Evolutionary conservation across 2,329 filamentous ascomycete genomes (phyloP).

Genomic region (Ophiosphaerella herpotricha): DNA sequence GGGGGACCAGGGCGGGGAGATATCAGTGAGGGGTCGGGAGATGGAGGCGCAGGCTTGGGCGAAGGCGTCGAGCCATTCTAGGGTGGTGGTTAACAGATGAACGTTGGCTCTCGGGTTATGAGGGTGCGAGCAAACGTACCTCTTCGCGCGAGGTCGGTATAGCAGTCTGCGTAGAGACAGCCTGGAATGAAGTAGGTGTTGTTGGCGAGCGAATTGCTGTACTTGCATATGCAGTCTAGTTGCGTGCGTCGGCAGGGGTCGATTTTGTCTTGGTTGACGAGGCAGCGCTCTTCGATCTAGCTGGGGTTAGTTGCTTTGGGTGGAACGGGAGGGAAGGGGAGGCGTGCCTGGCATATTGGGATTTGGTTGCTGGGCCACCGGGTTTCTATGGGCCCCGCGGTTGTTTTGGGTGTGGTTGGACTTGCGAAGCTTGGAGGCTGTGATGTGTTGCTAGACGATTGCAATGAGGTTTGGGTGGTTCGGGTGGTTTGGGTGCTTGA

Average conservation of each 20-base stretch:
- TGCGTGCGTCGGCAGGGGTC: constrained; percentile 10
- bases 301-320: not conserved
- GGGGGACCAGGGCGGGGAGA: constrained; percentile 15
- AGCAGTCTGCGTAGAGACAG: constrained; percentile 19
- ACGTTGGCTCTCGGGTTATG: not conserved
- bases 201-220: constrained; percentile 12
- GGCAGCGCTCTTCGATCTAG: constrained; percentile 17
- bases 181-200: constrained; percentile 17
- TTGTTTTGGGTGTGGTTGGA: not conserved
- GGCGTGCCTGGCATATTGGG: constrained; percentile 13
- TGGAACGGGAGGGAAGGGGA: not conserved
- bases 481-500: too few relatives aligned
- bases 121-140: constrained; percentile 1
- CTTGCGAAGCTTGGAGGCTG: too few relatives aligned
- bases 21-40: constrained; percentile 6
- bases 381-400: not conserved
- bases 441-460: too few relatives aligned
- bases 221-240: constrained; percentile 21
- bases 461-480: too few relatives aligned
- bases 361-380: not conserved
- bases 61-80: constrained; percentile 18
- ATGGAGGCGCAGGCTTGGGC: constrained; percentile 10
- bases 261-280: not conserved
- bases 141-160: constrained; percentile 9
- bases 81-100: not conserved